Evolutionary conservation across 192 early-diverging fungal species (phyloP).

Genomic region (Jimgerdemannia lactiflua): DNA sequence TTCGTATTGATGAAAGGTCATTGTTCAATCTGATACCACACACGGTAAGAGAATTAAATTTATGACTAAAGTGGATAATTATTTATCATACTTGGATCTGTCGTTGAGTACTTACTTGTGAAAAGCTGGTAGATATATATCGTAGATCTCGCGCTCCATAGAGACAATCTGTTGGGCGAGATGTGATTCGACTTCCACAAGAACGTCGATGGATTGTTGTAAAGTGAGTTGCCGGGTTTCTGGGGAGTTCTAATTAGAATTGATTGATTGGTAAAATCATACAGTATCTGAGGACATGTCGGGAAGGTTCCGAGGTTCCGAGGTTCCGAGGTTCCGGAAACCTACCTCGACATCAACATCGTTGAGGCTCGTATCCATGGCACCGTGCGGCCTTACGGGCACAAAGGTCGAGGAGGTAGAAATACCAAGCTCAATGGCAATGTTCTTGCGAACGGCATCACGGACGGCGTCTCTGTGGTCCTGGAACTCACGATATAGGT

Average conservation of each 20-base stretch:
- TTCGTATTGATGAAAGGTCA: background rate
- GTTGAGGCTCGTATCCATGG: background rate
- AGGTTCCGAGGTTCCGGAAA: background rate
- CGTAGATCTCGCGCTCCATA: background rate
- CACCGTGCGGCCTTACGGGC: background rate
- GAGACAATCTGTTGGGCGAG: background rate
- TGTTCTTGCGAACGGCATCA: slow-evolving; percentile 27
- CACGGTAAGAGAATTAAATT: background rate
- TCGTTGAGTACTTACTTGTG: background rate
- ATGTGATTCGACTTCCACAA: background rate
- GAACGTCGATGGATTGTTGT: background rate
- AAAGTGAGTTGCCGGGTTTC: background rate
- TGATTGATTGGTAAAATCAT: background rate
- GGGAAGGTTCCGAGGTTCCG: background rate
- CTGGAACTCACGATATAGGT: slow-evolving; percentile 25
- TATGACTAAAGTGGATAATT: too few species aligned
- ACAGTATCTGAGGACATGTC: background rate
- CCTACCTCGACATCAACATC: background rate
- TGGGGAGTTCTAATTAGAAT: background rate
- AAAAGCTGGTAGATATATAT: background rate
- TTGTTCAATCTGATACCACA: background rate
- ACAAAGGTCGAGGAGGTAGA: background rate
- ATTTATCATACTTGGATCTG: background rate
- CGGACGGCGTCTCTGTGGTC: slow-evolving; percentile 21
- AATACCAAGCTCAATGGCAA: slow-evolving; percentile 28